Evolutionary conservation across 257 asterid genomes (phyloP).

Genomic region (Fraxinus quadrangulata): DNA sequence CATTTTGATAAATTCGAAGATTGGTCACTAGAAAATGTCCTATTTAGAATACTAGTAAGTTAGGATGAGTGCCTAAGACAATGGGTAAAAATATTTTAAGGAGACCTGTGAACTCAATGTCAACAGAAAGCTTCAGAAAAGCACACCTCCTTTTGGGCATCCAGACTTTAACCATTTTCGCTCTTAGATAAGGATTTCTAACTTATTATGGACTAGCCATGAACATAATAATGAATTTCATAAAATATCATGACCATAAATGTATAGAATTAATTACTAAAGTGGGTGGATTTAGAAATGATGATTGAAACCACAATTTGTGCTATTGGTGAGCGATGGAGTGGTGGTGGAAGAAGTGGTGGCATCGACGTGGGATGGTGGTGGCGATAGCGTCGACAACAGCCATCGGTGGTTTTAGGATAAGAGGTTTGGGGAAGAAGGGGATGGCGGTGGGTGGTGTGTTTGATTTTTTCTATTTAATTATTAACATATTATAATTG

Average conservation of each 20-base stretch:
- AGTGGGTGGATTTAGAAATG: neutral
- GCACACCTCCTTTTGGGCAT: constrained; percentile 89
- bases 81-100: constrained; percentile 22
- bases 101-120: constrained; percentile 96
- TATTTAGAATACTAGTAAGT: neutral
- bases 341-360: too few relatives aligned
- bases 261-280: constrained; percentile 16
- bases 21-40: neutral
- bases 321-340: too few relatives aligned
- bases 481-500: too few relatives aligned
- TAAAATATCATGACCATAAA: constrained; percentile 70
- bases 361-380: too few relatives aligned
- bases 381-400: too few relatives aligned
- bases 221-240: constrained; percentile 98
- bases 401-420: too few relatives aligned
- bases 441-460: too few relatives aligned
- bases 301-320: too few relatives aligned
- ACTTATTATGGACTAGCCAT: constrained; percentile 94
- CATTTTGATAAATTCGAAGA: neutral
- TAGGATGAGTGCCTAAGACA: neutral
- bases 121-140: constrained; percentile 84
- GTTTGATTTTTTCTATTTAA: too few relatives aligned
- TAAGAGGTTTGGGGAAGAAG: too few relatives aligned
- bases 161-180: constrained; percentile 99
- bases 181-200: constrained; percentile 89